Evolutionary conservation across 2,329 filamentous ascomycete genomes (phyloP).

Genomic region (Pestalotiopsis sp.): DNA sequence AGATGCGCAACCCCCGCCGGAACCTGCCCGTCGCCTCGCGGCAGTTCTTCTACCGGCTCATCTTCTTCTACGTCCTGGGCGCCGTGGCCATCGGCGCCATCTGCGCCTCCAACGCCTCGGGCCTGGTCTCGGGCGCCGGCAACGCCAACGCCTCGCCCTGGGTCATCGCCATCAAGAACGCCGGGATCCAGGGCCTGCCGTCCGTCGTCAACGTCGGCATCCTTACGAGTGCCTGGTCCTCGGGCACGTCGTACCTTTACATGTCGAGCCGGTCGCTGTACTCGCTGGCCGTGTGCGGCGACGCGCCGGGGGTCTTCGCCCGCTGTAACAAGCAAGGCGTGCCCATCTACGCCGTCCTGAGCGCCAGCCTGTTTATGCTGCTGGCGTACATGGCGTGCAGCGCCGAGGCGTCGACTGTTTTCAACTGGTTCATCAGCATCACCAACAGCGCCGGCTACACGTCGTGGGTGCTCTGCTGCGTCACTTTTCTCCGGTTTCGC

Average conservation of each 20-base stretch:
- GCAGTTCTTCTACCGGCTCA: conserved; percentile 94
- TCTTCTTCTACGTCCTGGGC: conserved; percentile 84
- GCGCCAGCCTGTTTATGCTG: conserved; percentile 60
- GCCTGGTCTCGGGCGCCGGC: not conserved
- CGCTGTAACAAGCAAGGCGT: conserved; percentile 57
- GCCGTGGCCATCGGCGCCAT: conserved; percentile 71
- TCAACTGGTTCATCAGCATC: conserved; percentile 48
- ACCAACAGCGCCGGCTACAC: conserved; percentile 70
- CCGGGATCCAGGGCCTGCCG: conserved; percentile 77
- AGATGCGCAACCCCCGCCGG: conserved; percentile 77
- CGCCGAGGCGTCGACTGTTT: conserved; percentile 43
- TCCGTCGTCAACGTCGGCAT: conserved; percentile 80
- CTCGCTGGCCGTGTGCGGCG: conserved; percentile 50
- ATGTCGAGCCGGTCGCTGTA: conserved; percentile 32
- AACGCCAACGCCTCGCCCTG: conserved; percentile 73
- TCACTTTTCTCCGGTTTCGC: conserved; percentile 70
- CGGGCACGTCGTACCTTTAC: conserved; percentile 34
- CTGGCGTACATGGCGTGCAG: conserved; percentile 65
- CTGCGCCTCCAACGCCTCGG: conserved; percentile 54
- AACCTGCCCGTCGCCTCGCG: conserved; percentile 85
- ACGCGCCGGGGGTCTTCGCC: conserved; percentile 47
- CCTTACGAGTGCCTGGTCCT: conserved; percentile 41
- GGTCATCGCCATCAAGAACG: conserved; percentile 84
- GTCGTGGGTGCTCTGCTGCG: conserved; percentile 66
- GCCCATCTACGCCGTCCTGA: conserved; percentile 56